These are phyloP conservation scores for Trypanosomatidae sp. DNA, from an alignment of 208 protist genomes.

Conservation along the genomic window DNA sequence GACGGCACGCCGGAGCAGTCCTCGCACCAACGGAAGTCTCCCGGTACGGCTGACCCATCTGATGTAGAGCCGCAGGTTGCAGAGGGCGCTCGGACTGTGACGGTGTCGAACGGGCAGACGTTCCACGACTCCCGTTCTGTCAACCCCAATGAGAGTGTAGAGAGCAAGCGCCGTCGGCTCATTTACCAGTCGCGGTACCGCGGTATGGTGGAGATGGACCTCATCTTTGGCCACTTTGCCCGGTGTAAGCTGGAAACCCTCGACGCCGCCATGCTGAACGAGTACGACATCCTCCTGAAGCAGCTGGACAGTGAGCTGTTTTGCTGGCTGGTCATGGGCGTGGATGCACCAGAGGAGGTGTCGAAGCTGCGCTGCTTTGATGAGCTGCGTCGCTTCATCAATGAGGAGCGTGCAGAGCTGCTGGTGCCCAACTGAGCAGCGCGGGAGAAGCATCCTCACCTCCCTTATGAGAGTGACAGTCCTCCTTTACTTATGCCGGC, in stretches of 20 bases:
- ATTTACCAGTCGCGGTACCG: constrained; percentile 85
- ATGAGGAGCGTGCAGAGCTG: constrained; percentile 53
- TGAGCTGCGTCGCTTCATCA: constrained; percentile 60
- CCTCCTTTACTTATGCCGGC: neutral
- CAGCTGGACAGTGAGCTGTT: constrained; percentile 89
- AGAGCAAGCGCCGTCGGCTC: constrained; percentile 72
- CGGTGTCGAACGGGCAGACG: constrained; percentile 34
- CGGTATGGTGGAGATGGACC: constrained; percentile 91
- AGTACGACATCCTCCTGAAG: constrained; percentile 84
- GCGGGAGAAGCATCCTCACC: neutral
- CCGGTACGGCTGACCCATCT: constrained; percentile 21
- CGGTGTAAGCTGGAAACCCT: constrained; percentile 52
- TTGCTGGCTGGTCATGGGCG: constrained; percentile 80
- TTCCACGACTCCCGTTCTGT: constrained; percentile 72
- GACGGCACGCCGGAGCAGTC: constrained; percentile 22
- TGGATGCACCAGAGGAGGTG: constrained; percentile 51
- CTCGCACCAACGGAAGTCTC: constrained; percentile 12
- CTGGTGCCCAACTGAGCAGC: constrained; percentile 27
- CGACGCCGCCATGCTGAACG: constrained; percentile 47
- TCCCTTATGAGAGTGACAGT: no score
- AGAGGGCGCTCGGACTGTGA: constrained; percentile 32
- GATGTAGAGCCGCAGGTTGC: constrained; percentile 20
- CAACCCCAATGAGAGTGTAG: constrained; percentile 50
- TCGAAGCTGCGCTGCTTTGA: constrained; percentile 40
- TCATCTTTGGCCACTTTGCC: constrained; percentile 84